Evolutionary conservation across 164 flowering plant genomes (phyloP).

Genomic region (Cinnamomum chago): DNA sequence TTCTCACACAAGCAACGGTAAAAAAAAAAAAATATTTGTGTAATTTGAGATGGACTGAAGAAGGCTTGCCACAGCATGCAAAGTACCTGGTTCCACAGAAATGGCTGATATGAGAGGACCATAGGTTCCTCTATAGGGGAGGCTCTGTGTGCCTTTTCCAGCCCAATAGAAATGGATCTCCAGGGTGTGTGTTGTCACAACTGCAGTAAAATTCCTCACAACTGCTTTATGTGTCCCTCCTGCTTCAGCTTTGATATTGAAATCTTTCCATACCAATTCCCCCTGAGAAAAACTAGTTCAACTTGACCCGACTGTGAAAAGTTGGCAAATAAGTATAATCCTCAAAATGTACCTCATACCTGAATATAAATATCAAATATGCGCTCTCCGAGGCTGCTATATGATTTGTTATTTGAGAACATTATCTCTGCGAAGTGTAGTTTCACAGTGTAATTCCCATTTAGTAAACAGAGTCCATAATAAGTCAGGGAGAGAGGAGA

Average conservation of each 20-base stretch:
- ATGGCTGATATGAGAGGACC: slow-evolving; percentile 18
- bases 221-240: slow-evolving; percentile 6
- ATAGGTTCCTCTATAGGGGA: too few species aligned
- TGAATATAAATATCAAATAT: slow-evolving; percentile 67
- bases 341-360: slow-evolving; percentile 24
- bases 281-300: slow-evolving; percentile 9
- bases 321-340: neutral
- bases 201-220: neutral
- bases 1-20: too few species aligned
- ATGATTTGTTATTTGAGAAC: slow-evolving; percentile 42
- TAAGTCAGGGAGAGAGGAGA: slow-evolving; percentile 60
- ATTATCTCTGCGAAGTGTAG: slow-evolving; percentile 66
- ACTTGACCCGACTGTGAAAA: neutral
- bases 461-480: slow-evolving; percentile 50
- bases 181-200: too few species aligned
- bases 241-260: slow-evolving; percentile 11
- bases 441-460: slow-evolving; percentile 49
- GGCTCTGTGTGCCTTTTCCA: too few species aligned
- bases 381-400: slow-evolving; percentile 58
- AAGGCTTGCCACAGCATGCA: neutral
- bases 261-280: slow-evolving; percentile 16
- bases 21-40: too few species aligned
- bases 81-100: slow-evolving; percentile 22
- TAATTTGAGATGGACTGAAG: too few species aligned
- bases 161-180: too few species aligned